phyloP scores from a whole-genome alignment of 176 grass and related monocot genomes.

The Puccinellia tenuiflora region DNA sequence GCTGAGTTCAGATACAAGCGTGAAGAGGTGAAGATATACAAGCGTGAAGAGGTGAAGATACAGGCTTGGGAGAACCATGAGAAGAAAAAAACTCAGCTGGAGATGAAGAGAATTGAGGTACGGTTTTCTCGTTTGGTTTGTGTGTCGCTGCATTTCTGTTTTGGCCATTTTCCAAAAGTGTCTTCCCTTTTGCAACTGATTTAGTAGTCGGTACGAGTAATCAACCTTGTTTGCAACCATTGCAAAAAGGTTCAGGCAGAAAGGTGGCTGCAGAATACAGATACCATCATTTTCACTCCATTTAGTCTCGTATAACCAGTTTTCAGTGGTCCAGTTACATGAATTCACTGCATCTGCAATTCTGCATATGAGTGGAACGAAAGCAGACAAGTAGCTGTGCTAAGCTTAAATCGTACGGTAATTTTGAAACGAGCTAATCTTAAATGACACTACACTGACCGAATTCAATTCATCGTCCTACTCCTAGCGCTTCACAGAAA shows the following conservation, averaged over 20 bases:
- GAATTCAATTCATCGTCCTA: neutral
- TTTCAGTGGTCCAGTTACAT: neutral
- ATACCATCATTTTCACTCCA: too few relatives aligned
- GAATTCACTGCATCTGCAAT: neutral
- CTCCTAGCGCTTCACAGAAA: neutral
- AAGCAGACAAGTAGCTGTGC: neutral
- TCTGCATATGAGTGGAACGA: neutral
- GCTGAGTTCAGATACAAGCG: slow-evolving; percentile 59
- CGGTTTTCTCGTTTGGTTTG: too few relatives aligned
- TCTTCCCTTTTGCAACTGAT: neutral
- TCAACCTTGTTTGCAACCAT: too few relatives aligned
- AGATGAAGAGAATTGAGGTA: slow-evolving; percentile 90
- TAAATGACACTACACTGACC: neutral
- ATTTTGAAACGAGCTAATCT: neutral
- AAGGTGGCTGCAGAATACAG: too few relatives aligned
- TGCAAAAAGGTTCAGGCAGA: too few relatives aligned
- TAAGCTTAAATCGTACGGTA: neutral
- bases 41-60: slow-evolving; percentile 82
- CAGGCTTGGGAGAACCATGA: slow-evolving; percentile 98
- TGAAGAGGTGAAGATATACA: too few relatives aligned
- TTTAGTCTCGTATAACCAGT: too few relatives aligned
- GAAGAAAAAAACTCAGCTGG: slow-evolving; percentile 72
- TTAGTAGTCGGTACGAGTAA: too few relatives aligned
- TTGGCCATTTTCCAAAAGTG: neutral
- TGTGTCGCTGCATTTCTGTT: neutral